A percentile compares a stretch with the other conserved stretches of the same genome.
Conservation (phyloP, 179 eudicot genomes). For the Vitellaria paradoxa region DNA sequence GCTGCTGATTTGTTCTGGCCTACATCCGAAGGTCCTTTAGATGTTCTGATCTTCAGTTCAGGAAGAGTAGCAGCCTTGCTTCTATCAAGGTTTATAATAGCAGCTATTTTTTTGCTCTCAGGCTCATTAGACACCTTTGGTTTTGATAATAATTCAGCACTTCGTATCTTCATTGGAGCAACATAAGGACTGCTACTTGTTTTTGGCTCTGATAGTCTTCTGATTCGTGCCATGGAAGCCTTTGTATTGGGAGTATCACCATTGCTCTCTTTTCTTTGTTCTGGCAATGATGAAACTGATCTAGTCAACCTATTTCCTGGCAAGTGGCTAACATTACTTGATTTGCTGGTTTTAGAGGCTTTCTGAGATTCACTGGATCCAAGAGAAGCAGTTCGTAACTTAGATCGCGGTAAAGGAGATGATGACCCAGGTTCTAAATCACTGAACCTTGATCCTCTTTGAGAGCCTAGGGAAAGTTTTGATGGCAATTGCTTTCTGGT, state of each 20-base stretch:
- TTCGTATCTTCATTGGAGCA: slow-evolving; percentile 40
- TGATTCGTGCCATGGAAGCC: slow-evolving; percentile 62
- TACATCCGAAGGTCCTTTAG: slow-evolving; percentile 35
- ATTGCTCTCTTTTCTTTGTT: slow-evolving; percentile 44
- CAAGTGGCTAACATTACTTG: slow-evolving; percentile 33
- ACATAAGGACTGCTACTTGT: slow-evolving; percentile 31
- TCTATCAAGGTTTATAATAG: slow-evolving; percentile 42
- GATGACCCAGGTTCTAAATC: slow-evolving; percentile 88
- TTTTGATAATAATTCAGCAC: slow-evolving; percentile 45
- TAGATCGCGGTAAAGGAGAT: slow-evolving; percentile 92
- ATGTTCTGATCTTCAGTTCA: slow-evolving; percentile 54
- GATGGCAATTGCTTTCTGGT: slow-evolving; percentile 45
- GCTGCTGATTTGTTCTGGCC: slow-evolving; percentile 35
- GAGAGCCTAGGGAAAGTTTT: slow-evolving; percentile 64
- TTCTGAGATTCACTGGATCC: slow-evolving; percentile 48
- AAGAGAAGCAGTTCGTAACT: slow-evolving; percentile 47
- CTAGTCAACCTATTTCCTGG: slow-evolving; percentile 59
- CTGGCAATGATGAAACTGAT: slow-evolving; percentile 71
- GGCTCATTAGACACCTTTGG: slow-evolving; percentile 45
- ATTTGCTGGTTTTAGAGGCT: slow-evolving; percentile 48
- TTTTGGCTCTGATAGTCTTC: slow-evolving; percentile 95
- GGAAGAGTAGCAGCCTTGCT: slow-evolving; percentile 62
- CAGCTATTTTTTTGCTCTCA: slow-evolving; percentile 51
- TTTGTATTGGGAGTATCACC: slow-evolving; percentile 56
- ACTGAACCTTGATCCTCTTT: slow-evolving; percentile 80